Conservation (phyloP, 2,329 filamentous ascomycete genomes). For the Xylaria sp. region DNA sequence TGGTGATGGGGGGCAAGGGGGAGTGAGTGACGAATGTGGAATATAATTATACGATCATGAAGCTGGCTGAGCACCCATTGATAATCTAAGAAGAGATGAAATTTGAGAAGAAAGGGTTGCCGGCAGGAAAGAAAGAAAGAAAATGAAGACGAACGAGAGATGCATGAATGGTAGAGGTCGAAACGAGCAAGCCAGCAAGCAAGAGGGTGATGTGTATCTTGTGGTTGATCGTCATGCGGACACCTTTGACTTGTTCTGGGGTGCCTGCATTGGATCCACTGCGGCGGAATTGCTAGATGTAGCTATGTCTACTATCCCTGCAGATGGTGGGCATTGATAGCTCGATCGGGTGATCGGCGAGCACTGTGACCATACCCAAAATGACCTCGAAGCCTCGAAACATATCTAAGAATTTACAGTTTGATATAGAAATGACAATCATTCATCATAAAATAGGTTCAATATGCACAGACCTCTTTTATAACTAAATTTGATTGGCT, state of each 20-base stretch:
- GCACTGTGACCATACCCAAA: conserved; percentile 5
- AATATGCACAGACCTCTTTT: background rate
- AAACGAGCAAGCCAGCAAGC: conserved; percentile 6
- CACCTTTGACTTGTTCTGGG: conserved; percentile 15
- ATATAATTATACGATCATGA: conserved; percentile 11
- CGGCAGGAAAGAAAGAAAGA: background rate
- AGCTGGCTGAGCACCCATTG: conserved; percentile 9
- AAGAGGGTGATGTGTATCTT: background rate
- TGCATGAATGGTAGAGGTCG: conserved; percentile 1
- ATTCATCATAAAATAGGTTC: too few species aligned
- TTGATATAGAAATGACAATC: too few species aligned
- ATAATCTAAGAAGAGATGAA: background rate
- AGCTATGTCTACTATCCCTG: background rate
- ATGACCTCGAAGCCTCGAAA: background rate
- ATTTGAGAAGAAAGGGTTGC: background rate
- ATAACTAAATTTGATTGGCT: background rate
- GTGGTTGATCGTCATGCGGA: background rate
- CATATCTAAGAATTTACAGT: too few species aligned
- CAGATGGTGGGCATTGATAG: background rate
- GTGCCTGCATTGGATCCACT: background rate
- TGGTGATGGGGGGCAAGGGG: background rate
- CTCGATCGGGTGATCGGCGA: conserved; percentile 13
- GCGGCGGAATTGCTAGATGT: background rate
- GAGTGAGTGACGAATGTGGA: conserved; percentile 21
- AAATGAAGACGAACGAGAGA: background rate